phyloP scores from a whole-genome alignment of 108 stramenopile genomes.

The Chaetoceros muelleri region DNA sequence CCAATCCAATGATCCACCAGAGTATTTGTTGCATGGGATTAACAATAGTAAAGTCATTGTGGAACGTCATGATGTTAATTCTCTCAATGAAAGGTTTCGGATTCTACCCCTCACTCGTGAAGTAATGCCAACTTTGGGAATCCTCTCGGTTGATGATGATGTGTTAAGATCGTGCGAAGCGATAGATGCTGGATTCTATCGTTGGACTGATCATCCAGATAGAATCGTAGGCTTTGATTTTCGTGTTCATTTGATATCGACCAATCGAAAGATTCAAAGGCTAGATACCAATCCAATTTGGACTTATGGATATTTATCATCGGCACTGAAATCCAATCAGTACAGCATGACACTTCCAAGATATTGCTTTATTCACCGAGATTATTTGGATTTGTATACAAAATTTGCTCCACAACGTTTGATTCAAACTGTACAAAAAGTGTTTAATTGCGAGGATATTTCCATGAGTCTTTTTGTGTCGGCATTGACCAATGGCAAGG shows the following conservation, averaged over 20 bases:
- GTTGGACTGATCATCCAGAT: slow-evolving; percentile 65
- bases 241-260: slow-evolving; percentile 39
- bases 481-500: slow-evolving; percentile 45
- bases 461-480: slow-evolving; percentile 75
- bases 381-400: slow-evolving; percentile 63
- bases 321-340: slow-evolving; percentile 42
- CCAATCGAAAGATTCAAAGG: neutral
- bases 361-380: slow-evolving; percentile 61
- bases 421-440: slow-evolving; percentile 31
- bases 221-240: slow-evolving; percentile 80
- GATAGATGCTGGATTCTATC: slow-evolving; percentile 66
- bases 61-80: slow-evolving; percentile 56
- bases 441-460: slow-evolving; percentile 82
- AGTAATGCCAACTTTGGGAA: slow-evolving; percentile 48
- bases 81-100: slow-evolving; percentile 70
- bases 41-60: slow-evolving; percentile 37
- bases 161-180: slow-evolving; percentile 73
- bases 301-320: slow-evolving; percentile 59
- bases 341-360: slow-evolving; percentile 65
- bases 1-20: slow-evolving; percentile 15
- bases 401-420: slow-evolving; percentile 43
- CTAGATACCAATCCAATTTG: slow-evolving; percentile 10
- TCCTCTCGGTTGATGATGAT: slow-evolving; percentile 79
- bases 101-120: slow-evolving; percentile 19
- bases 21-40: slow-evolving; percentile 7